Conservation (phyloP, 2,329 filamentous ascomycete genomes). For the Scytalidium sp. region DNA sequence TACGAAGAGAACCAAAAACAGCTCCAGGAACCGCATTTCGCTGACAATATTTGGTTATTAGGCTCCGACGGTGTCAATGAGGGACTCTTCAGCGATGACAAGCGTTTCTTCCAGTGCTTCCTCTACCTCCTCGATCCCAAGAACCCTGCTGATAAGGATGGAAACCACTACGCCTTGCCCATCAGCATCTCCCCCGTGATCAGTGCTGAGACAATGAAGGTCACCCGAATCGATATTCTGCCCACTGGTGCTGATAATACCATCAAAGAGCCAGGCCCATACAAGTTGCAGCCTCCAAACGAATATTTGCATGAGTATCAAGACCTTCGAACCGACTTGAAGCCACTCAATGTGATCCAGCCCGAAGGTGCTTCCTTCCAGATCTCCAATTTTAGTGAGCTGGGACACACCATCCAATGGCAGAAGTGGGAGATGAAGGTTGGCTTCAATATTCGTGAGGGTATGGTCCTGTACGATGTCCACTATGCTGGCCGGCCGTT, state of each 20-base stretch:
- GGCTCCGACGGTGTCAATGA: conserved; percentile 50
- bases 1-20: conserved; percentile 15
- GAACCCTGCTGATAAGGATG: conserved; percentile 57
- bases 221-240: conserved; percentile 67
- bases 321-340: conserved; percentile 56
- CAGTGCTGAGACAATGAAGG: conserved; percentile 57
- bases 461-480: conserved; percentile 66
- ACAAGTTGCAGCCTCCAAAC: conserved; percentile 52
- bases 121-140: conserved; percentile 62
- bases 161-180: conserved; percentile 67
- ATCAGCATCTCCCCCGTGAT: conserved; percentile 64
- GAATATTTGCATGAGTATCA: conserved; percentile 67
- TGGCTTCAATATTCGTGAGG: conserved; percentile 61
- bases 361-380: conserved; percentile 63
- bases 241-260: conserved; percentile 64
- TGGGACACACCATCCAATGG: conserved; percentile 57
- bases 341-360: conserved; percentile 62
- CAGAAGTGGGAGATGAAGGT: conserved; percentile 64
- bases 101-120: conserved; percentile 59
- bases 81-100: conserved; percentile 38
- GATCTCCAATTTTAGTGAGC: conserved; percentile 44
- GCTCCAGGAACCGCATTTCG: neutral
- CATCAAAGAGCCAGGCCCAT: conserved; percentile 51
- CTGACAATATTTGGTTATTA: conserved; percentile 22
- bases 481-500: conserved; percentile 60